Conservation (phyloP, 345 rosid genomes). For the Citropsis articulata region DNA sequence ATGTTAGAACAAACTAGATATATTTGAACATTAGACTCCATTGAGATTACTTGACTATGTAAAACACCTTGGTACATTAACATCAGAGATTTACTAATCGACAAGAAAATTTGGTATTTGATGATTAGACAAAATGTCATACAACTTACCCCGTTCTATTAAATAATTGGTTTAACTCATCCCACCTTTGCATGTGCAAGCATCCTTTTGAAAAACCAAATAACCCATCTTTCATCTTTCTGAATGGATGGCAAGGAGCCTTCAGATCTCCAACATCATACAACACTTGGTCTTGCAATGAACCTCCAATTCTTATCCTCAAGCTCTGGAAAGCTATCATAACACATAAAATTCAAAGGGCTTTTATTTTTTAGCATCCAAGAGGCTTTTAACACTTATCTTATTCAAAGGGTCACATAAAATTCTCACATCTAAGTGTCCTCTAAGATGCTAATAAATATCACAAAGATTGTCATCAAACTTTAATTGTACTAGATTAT, state of each 20-base stretch:
- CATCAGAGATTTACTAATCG: not conserved
- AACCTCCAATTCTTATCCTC: slow-evolving; percentile 95
- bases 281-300: slow-evolving; percentile 88
- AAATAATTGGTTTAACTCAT: slow-evolving; percentile 65
- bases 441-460: not conserved
- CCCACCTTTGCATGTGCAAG: slow-evolving; percentile 91
- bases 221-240: slow-evolving; percentile 54
- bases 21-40: slow-evolving; percentile 2
- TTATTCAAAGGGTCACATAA: slow-evolving; percentile 8
- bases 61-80: not conserved
- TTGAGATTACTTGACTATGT: not conserved
- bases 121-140: slow-evolving; percentile 6
- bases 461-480: slow-evolving; percentile 4
- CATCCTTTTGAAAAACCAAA: slow-evolving; percentile 96
- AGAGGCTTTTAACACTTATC: too few species aligned
- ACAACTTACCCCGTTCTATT: slow-evolving; percentile 57
- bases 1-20: not conserved
- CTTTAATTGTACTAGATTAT: not conserved
- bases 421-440: not conserved
- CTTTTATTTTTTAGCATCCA: too few species aligned
- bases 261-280: slow-evolving; percentile 63
- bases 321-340: slow-evolving; percentile 62
- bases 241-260: slow-evolving; percentile 73
- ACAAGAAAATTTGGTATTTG: not conserved
- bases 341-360: not conserved